Percentiles rank a stretch among this genome's conserved stretches.
These are phyloP conservation scores for Caloboletus firmus DNA, from an alignment of 1,284 basidiomycete genomes.

Conservation along the genomic window DNA sequence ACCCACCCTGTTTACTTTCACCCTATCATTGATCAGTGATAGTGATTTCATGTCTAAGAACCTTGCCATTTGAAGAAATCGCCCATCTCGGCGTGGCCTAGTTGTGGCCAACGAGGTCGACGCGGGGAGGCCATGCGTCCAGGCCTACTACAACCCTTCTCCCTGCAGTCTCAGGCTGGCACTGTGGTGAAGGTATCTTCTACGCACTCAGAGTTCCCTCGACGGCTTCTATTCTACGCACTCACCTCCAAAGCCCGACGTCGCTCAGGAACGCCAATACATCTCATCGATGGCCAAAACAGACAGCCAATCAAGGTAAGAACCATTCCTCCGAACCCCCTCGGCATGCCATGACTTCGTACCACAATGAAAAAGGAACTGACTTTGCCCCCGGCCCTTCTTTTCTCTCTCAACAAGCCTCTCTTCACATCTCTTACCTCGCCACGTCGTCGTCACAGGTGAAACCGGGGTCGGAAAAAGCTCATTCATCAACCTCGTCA, in stretches of 20 bases:
- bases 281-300: constrained; percentile 10
- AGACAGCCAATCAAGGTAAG: constrained; percentile 10
- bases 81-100: background rate
- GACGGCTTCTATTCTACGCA: background rate
- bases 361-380: background rate
- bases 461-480: constrained; percentile 34
- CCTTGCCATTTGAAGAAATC: constrained; percentile 4
- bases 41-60: constrained; percentile 2
- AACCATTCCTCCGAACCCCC: background rate
- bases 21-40: background rate
- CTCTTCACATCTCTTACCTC: constrained; percentile 9
- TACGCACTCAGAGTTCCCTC: background rate
- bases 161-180: background rate
- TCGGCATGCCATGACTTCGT: background rate
- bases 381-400: background rate
- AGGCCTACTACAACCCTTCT: background rate
- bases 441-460: constrained; percentile 27
- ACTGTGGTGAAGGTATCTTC: background rate
- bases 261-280: background rate
- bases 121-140: constrained; percentile 12
- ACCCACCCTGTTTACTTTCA: background rate
- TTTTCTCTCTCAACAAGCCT: background rate
- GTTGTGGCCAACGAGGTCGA: constrained; percentile 19
- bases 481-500: constrained; percentile 31
- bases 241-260: background rate